Evolutionary conservation across 108 stramenopile genomes (phyloP), one percentile per base, ranked within the genome.

Genomic region (Aurantiochytrium sp.): DNA sequence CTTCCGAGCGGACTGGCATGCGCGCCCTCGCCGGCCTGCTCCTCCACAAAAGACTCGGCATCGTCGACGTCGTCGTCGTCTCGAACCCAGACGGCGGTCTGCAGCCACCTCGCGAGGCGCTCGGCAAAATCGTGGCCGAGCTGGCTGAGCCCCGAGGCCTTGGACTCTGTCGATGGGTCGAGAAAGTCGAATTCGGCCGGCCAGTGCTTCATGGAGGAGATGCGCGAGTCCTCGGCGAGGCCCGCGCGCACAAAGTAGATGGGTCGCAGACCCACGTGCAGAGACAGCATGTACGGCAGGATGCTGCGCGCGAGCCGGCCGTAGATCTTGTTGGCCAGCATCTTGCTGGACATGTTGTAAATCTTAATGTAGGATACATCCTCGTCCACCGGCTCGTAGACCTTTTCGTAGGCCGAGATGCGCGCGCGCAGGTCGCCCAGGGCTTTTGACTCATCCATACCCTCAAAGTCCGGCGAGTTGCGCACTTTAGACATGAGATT

Each of bases 311-410:
- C 27, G 15, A 88, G 36, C 4, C 85, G 73, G 31, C 87, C 87
- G 52, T 81, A 88, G 24, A 73, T 81, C 12, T 24, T 22, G 6
- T 37, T 48, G 22, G 48, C 42, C 22, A 36, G 17, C 22, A 88
- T 65, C 55, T 88, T 88, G 22, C 24, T 50, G 37, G 36, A 34
- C 30, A 88, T 53, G 54, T 88, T 88, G 37, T 55, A 85, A 39
- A 88, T 19, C 85, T 73, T 88, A n/a, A 88, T 88, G 54, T 50
- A 88, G 41, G 87, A 69, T 68, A 86, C 54, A 5, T 21, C 73
- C 22, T 69, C 87, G 31, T 88, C 69, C 10, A 88, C 69, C 3
- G 87, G 68, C 27, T 88, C 87, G 85, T 88, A 88, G 24, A 52
- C 73, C 22, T 30, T 22, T 32, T 81, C 87, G 24, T 88, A 88